phyloP scores from a whole-genome alignment of 805 yeast genomes.

The Yarrowia deformans region DNA sequence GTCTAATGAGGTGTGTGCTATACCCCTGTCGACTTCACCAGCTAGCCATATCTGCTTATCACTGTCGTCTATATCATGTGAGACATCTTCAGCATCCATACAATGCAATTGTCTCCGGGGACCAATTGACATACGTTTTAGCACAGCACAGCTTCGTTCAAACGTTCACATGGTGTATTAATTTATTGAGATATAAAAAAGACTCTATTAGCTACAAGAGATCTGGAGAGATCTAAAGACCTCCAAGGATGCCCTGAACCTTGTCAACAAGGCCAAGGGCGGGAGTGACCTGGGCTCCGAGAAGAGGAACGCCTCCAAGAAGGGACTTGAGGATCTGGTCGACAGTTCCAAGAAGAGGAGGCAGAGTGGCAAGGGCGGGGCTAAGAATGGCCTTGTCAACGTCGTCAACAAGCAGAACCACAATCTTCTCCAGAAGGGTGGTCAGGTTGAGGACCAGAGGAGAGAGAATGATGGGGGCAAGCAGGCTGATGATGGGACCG shows the following conservation, averaged over 20 bases:
- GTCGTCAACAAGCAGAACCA: constrained; percentile 24
- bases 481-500: constrained; percentile 4
- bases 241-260: not conserved
- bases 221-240: not conserved
- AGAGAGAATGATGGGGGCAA: constrained; percentile 8
- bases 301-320: not conserved
- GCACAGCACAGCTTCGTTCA: too few relatives aligned
- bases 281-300: not conserved
- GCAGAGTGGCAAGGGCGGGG: not conserved
- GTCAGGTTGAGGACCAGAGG: constrained; percentile 4
- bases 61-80: not conserved
- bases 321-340: not conserved
- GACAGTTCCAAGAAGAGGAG: not conserved
- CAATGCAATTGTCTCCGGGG: too few relatives aligned
- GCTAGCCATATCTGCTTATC: not conserved
- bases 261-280: not conserved
- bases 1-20: constrained; percentile 1
- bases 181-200: too few relatives aligned
- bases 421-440: not conserved
- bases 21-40: not conserved
- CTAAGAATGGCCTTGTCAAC: constrained; percentile 21
- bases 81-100: too few relatives aligned
- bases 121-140: too few relatives aligned
- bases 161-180: too few relatives aligned
- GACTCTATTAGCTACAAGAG: not conserved